Percentiles rank a stretch among this genome's conserved stretches.
These are phyloP conservation scores for Phyllosticta citriasiana DNA, from an alignment of 2,329 filamentous ascomycete species.

Conservation along the genomic window DNA sequence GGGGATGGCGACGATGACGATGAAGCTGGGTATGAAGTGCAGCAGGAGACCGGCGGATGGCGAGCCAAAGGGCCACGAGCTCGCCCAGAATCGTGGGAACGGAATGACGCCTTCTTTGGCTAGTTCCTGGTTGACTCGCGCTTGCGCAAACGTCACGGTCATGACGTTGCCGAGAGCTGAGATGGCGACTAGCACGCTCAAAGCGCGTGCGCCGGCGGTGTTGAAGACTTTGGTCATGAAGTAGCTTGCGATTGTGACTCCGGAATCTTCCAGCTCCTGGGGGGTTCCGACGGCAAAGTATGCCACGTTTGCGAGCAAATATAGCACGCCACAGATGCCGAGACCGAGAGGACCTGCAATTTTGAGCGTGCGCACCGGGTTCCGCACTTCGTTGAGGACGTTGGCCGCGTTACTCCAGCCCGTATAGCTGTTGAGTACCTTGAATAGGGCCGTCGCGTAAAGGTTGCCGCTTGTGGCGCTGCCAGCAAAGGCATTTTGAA, in stretches of 20 bases:
- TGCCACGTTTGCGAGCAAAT: constrained; percentile 56
- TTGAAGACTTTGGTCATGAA: constrained; percentile 60
- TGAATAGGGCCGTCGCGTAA: constrained; percentile 57
- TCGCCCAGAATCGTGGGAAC: constrained; percentile 50
- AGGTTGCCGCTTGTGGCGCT: constrained; percentile 41
- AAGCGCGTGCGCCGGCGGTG: constrained; percentile 43
- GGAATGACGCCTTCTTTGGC: constrained; percentile 62
- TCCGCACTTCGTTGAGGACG: constrained; percentile 60
- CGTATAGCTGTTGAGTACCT: constrained; percentile 58
- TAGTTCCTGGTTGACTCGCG: constrained; percentile 62
- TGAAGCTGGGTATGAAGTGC: constrained; percentile 56
- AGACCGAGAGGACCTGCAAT: constrained; percentile 52
- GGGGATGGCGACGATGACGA: constrained; percentile 57
- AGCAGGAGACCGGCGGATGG: constrained; percentile 59
- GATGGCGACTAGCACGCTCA: constrained; percentile 52
- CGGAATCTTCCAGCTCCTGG: constrained; percentile 55
- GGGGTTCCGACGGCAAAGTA: constrained; percentile 57
- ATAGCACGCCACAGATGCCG: constrained; percentile 51
- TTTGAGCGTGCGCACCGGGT: constrained; percentile 56
- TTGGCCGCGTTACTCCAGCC: constrained; percentile 55
- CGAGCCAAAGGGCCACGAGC: constrained; percentile 55
- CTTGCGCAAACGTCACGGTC: constrained; percentile 58
- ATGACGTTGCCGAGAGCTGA: constrained; percentile 64
- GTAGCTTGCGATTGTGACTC: constrained; percentile 57
- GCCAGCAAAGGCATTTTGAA: constrained; percentile 19